Evolutionary conservation across 208 protist species (phyloP), one percentile per base, ranked within the genome.

Genomic region (Crithidia thermophila): DNA sequence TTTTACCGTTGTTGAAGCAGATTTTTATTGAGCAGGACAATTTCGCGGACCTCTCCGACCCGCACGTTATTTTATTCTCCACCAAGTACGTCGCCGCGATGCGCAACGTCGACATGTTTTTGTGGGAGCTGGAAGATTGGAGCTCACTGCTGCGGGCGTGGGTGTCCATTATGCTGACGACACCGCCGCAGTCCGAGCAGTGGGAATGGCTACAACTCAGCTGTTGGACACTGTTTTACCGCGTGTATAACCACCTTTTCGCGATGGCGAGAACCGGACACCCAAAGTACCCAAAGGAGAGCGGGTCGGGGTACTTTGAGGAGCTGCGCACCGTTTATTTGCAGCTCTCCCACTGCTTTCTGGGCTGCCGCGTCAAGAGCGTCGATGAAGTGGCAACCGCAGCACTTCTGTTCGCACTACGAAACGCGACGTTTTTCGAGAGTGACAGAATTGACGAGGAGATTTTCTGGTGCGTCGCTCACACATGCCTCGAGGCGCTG

Each of bases 151-250:
- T 75, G 2, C 60, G 49, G 2, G 39, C 36, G 13, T 45, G 43
- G 53, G 47, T 61, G 10, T 34, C 28, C 0, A 25, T 45, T 13
- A 36, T 61, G 13, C 39, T 34, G 21, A 59, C 51, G 0, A 40
- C 61, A 2, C 53, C 31, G 27, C 16, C 31, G 2, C 61, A 64
- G 46, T 68, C 61, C 16, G 61, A 75, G 25, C 46, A 55, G 33
- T 62, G 61, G 23, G 52, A 25, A 30, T 69, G 43, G 50, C 56
- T 69, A 36, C 69, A 69, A n/a, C 30, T 65, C 4, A 25, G 60
- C n/a, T 68, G 52, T 33, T 75, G 69, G 69, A 59, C 45, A n/a
- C 61, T 75, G 30, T 75, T 75, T 31, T 45, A 56, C 30, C 53
- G 40, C 21, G 25, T 67, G 23, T 55, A 58, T n/a, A 39, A 37